Evolutionary conservation across 495 filamentous ascomycete genomes (phyloP).

Genomic region (Amphirosellinia nigrospora): DNA sequence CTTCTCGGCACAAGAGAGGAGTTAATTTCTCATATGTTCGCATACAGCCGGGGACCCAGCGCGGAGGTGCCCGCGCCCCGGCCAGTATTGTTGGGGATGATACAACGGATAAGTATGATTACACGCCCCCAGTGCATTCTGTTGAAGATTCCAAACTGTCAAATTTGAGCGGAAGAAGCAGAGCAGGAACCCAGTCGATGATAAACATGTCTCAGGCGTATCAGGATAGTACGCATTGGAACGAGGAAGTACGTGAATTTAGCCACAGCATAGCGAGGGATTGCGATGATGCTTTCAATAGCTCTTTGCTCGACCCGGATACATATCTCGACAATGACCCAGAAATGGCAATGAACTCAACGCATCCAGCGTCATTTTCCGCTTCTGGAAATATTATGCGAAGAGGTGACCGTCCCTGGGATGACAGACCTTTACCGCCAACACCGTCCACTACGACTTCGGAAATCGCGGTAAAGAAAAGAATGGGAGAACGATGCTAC

Average conservation of each 20-base stretch:
- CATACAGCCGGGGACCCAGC: slow-evolving; percentile 40
- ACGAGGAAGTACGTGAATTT: slow-evolving; percentile 58
- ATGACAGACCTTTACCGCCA: slow-evolving; percentile 55
- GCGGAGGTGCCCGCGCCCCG: slow-evolving; percentile 29
- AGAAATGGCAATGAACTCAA: slow-evolving; percentile 17
- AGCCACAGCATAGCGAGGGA: slow-evolving; percentile 55
- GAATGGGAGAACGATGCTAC: slow-evolving; percentile 11
- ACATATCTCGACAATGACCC: slow-evolving; percentile 28
- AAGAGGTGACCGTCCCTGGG: slow-evolving; percentile 34
- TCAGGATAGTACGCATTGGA: slow-evolving; percentile 43
- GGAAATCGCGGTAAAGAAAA: slow-evolving; percentile 29
- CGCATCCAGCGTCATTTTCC: not conserved
- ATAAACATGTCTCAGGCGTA: slow-evolving; percentile 18
- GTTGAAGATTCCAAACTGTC: slow-evolving; percentile 19
- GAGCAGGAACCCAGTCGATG: slow-evolving; percentile 26
- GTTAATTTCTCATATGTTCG: slow-evolving; percentile 77
- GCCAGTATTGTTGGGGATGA: slow-evolving; percentile 40
- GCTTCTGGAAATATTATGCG: not conserved
- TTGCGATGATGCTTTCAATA: slow-evolving; percentile 80
- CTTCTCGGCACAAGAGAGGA: slow-evolving; percentile 71
- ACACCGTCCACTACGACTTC: slow-evolving; percentile 60
- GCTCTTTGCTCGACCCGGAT: slow-evolving; percentile 61
- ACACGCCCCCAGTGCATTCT: slow-evolving; percentile 25
- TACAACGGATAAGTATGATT: slow-evolving; percentile 31
- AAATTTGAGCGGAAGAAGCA: slow-evolving; percentile 19